Evolutionary conservation across 139 green algal species (phyloP), one percentile per base, ranked within the genome.

Genomic region (Chlamydomonas eustigma): DNA sequence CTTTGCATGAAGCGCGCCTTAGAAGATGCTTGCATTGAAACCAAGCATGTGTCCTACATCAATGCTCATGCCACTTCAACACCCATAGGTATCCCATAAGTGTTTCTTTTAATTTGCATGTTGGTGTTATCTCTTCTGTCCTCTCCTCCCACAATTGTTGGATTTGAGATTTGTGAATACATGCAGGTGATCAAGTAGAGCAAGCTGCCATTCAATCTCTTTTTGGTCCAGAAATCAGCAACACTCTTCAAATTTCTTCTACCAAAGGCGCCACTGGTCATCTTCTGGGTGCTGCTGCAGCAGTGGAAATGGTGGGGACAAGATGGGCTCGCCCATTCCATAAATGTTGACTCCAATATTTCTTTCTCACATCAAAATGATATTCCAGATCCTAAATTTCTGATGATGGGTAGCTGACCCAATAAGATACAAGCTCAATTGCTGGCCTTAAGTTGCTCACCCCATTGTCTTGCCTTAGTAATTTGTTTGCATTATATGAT

Each of bases 21-120:
- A 34, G 25, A 33, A 1, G 69, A 86, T 18, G 84, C 86, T 1
- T 88, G 90, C 0, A 2, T 96, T 31, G 1, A 30, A 0, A 73
- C 86, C 0, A 5, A 25, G 0, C 71, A 93, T 44, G 74, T 98
- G 12, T 74, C 68, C 24, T 97, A 99, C 87, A 73, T 99, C 73
- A 98, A 98, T 70, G 94, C 94, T 0, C 95, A 98, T 78, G 95
- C 91, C 39, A 96, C 92, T 0, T 92, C 85, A 4, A 97, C 93
- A 1, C 90, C 89, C 1, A 63, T 88, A 34, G 90, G 90, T 84
- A 69, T n/a, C n/a, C n/a, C n/a, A n/a, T n/a, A n/a, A n/a, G n/a
- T n/a, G n/a, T n/a, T 63, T 24, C 18, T 63, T 24, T 63, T 18
- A n/a, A n/a, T n/a, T n/a, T n/a, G n/a, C n/a, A n/a, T n/a, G n/a